Evolutionary conservation across 805 yeast genomes (phyloP).

Genomic region (Spathaspora sp.): DNA sequence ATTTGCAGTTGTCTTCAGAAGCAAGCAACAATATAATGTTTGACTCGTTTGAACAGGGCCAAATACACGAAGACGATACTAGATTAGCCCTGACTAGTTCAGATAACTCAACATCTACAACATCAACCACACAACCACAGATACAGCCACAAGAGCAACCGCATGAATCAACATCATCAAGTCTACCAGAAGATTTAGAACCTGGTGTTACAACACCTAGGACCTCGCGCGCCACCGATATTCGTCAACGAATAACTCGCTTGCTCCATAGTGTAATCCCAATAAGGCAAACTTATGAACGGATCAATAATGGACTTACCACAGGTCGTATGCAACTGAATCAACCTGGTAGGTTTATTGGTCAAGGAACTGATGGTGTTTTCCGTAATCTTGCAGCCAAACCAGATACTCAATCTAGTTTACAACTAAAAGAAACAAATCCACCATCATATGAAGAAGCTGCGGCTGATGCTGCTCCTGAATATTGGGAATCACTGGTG

Average conservation of each 20-base stretch:
- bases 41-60: not conserved
- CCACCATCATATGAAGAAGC: slow-evolving; percentile 93
- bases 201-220: not conserved
- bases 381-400: slow-evolving; percentile 89
- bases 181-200: slow-evolving; percentile 21
- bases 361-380: slow-evolving; percentile 76
- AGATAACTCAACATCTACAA: not conserved
- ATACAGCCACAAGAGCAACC: not conserved
- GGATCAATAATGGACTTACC: slow-evolving; percentile 36
- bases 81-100: not conserved
- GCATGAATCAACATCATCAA: not conserved
- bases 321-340: slow-evolving; percentile 43
- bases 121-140: slow-evolving; percentile 9
- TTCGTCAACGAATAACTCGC: slow-evolving; percentile 15
- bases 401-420: slow-evolving; percentile 52
- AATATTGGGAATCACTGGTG: slow-evolving; percentile 91
- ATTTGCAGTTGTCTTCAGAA: not conserved
- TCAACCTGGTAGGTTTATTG: slow-evolving; percentile 41
- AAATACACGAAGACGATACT: not conserved
- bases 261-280: slow-evolving; percentile 34
- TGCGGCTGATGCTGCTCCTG: slow-evolving; percentile 89
- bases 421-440: slow-evolving; percentile 47
- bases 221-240: not conserved
- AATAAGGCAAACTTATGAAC: slow-evolving; percentile 38
- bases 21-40: not conserved